Evolutionary conservation across 2,329 filamentous ascomycete species (phyloP), one percentile per base, ranked within the genome.

Genomic region (Harringtonia aguacate): DNA sequence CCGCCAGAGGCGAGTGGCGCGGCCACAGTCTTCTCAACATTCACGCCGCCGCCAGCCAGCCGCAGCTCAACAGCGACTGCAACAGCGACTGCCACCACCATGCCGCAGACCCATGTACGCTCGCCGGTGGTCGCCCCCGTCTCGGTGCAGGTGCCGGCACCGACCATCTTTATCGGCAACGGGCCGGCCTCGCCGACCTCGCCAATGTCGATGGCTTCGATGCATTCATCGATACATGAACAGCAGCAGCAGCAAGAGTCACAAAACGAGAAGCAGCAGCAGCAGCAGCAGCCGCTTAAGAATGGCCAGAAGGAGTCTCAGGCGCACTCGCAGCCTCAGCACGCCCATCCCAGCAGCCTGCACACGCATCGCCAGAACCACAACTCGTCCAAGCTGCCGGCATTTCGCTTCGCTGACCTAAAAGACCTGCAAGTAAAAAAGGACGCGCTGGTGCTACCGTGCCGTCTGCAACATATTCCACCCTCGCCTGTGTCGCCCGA

Each of bases 371-470:
- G 72, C 44, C 69, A 71, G 50, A 70, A 57, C 55, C 67, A 75
- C 57, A 75, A 66, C 54, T 68, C 71, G 33, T 76, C 72, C 48
- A 76, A 75, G 53, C 59, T 75, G 50, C 72, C 73, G 24, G 65
- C 72, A 20, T 74, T 70, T 57, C 72, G 72, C 46, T 72, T 73
- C 54, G 68, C 64, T 50, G 72, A 75, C 58, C 60, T 69, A 45
- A 27, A 27, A 10, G 24, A 27, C 24, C 24, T 27, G 24, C n/a
- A n/a, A n/a, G n/a, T n/a, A n/a, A 63, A 61, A 47, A 60, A 63
- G 48, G 54, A 61, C 29, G 50, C 57, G 38, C 57, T 65, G 31
- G 52, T 55, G 31, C 50, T 58, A 39, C 58, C 63, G 37, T 56
- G 56, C 44, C 56, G 63, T 45, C 54, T 61, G 46, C 61, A 59